Evolutionary conservation across 1,139 yeast genomes (phyloP).

Genomic region (Suhomyces anneliseae): DNA sequence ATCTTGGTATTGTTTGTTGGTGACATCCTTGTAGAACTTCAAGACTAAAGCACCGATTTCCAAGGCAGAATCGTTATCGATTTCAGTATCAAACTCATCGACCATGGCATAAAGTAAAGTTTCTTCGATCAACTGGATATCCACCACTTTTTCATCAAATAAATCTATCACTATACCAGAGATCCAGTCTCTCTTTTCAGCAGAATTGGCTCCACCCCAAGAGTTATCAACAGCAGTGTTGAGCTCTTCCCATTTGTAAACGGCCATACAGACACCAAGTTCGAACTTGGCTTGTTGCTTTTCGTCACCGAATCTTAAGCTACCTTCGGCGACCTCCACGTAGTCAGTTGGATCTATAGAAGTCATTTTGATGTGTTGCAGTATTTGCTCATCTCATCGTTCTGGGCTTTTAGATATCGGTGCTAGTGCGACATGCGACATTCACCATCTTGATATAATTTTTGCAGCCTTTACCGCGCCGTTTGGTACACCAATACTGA

Average conservation of each 20-base stretch:
- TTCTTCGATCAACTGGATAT: conserved; percentile 78
- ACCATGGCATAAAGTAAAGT: conserved; percentile 85
- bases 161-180: conserved; percentile 39
- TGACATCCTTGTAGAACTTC: conserved; percentile 65
- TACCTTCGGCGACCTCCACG: conserved; percentile 42
- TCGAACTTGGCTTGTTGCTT: conserved; percentile 83
- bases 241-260: conserved; percentile 86
- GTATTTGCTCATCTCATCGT: neutral
- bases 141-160: conserved; percentile 67
- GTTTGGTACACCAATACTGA: no score
- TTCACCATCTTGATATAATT: no score
- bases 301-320: conserved; percentile 56
- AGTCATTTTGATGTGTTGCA: conserved; percentile 17
- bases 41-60: conserved; percentile 69
- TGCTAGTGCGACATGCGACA: neutral
- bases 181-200: conserved; percentile 62
- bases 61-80: conserved; percentile 87
- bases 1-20: conserved; percentile 46
- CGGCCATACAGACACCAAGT: conserved; percentile 88
- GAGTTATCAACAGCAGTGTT: conserved; percentile 89
- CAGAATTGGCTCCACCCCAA: conserved; percentile 96
- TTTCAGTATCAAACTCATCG: conserved; percentile 86
- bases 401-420: neutral
- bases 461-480: no score
- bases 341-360: conserved; percentile 48